These are phyloP conservation scores for Yarrowia porcina DNA, from an alignment of 805 yeast species.

Conservation along the genomic window DNA sequence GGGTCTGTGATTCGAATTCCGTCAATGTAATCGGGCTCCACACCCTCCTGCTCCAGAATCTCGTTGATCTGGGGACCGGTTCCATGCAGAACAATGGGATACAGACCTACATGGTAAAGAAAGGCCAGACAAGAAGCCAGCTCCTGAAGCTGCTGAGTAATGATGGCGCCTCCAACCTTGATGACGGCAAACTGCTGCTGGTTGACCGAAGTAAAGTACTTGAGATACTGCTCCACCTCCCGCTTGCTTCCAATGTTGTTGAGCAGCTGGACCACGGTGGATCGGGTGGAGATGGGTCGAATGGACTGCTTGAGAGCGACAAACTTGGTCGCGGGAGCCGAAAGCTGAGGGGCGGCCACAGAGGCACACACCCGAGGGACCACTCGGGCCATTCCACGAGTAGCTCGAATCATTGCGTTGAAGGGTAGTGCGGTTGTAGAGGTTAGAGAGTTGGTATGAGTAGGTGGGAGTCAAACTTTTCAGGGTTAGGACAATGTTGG, in stretches of 20 bases:
- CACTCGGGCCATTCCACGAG: conserved; percentile 23
- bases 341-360: background rate
- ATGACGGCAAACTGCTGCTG: conserved; percentile 94
- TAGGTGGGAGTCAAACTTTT: conserved; percentile 6
- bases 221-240: conserved; percentile 96
- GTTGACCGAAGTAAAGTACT: conserved; percentile 87
- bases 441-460: too few species aligned
- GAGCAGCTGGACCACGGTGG: conserved; percentile 90
- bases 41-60: conserved; percentile 86
- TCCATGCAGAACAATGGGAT: conserved; percentile 95
- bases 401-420: conserved; percentile 20
- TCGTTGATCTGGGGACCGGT: conserved; percentile 99
- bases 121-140: conserved; percentile 94
- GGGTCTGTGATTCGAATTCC: conserved; percentile 96
- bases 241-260: conserved; percentile 96
- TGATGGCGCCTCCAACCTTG: conserved; percentile 98
- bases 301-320: background rate
- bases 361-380: conserved; percentile 22
- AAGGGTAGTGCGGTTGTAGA: background rate
- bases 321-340: background rate
- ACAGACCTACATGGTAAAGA: conserved; percentile 93
- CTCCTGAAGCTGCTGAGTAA: conserved; percentile 89
- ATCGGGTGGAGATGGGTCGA: conserved; percentile 55
- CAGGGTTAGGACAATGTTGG: background rate
- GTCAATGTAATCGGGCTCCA: conserved; percentile 92